Base-by-base conservation (phyloP, 441 rosid species). In the Jatropha podagrica region DNA sequence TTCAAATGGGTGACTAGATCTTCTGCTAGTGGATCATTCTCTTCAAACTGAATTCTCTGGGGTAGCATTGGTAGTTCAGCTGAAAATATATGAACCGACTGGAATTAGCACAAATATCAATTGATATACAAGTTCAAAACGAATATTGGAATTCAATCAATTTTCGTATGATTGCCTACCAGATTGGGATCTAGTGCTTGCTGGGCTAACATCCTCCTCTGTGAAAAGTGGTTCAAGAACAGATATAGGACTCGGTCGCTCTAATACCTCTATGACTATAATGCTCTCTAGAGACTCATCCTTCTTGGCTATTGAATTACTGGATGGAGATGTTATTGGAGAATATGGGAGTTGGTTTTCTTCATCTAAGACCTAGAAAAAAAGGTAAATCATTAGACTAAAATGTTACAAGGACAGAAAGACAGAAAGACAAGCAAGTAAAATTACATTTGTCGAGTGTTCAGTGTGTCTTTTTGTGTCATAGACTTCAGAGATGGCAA, bases 241-340 rank as follows among this genome's bases (percentile, higher is more conserved):
- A 81, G 98, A 96, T 74, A 94, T 85, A 41, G 97, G 99, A 85
- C 97, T 96, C 73, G 86, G 88, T 55, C 88, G 84, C 62, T 88
- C 99, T 5, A 77, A 80, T 18, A 86, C 70, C 18, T 90, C 92
- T 42, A 65, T 61, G 51, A 78, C 71, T 48, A 65, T 58, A 58
- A 78, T 69, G 37, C 78, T 80, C 41, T 83, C 95, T 46, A 76
- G 87, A 81, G 83, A 83, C 42, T 84, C 88, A 48, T 79, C 78
- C 80, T 83, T 86, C 81, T 78, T 85, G 46, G 69, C 72, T 51
- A 72, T 63, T 10, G 87, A 78, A 76, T 88, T 86, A 40, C 77
- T 73, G 65, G 88, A 77, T 61, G 94, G 95, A 42, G 98, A 89
- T 52, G 76, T 83, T 75, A 72, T 76, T 69, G 88, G 82, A 83